Conservation (phyloP, 139 green algal species). For the Chlamydomonas eustigma region DNA sequence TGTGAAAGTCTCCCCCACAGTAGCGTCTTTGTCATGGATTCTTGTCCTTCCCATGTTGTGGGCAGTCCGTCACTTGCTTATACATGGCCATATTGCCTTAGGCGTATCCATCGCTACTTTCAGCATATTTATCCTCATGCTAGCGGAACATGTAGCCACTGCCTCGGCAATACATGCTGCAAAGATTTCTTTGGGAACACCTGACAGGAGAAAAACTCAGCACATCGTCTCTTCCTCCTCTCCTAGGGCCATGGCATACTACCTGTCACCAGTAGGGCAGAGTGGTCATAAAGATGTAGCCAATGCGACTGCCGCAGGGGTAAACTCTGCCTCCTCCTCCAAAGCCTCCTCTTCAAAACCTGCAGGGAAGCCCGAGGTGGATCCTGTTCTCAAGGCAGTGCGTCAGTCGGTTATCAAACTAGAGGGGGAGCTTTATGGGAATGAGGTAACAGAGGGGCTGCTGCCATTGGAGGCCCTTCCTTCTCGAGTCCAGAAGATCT, state of each 20-base stretch:
- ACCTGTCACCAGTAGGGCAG: no score
- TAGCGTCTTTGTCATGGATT: neutral
- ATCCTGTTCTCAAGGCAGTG: neutral
- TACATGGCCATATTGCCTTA: neutral
- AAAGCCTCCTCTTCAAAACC: neutral
- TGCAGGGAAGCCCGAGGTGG: neutral
- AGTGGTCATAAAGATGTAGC: no score
- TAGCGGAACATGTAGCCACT: neutral
- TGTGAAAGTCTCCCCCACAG: neutral
- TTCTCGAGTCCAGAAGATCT: constrained; percentile 16
- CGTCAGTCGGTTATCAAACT: neutral
- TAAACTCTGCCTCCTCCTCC: neutral
- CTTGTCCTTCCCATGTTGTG: neutral
- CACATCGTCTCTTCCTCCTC: no score
- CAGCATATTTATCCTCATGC: neutral
- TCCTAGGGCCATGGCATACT: no score
- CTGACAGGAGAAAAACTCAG: no score
- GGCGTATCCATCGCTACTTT: neutral
- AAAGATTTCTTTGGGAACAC: no score
- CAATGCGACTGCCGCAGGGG: neutral
- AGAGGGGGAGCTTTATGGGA: constrained; percentile 6
- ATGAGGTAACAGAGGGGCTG: constrained; percentile 5
- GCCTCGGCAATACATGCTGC: neutral
- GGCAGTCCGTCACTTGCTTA: neutral
- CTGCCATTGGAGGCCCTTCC: constrained; percentile 10